phyloP scores from a whole-genome alignment of 75 land plant species.

The Chamaecyparis obtusa region DNA sequence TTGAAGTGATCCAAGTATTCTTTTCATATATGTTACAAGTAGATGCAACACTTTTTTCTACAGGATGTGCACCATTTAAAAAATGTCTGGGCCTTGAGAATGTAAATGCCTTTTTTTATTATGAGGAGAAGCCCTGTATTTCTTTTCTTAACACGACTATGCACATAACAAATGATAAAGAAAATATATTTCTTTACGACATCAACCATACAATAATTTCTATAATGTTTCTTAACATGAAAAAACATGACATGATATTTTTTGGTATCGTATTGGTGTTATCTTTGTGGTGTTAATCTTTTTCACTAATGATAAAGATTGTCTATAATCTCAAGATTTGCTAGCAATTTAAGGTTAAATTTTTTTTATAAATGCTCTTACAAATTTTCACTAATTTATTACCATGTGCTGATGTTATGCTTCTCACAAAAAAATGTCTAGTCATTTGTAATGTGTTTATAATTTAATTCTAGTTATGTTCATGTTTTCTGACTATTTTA shows the following conservation, averaged over 20 bases:
- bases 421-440: neutral
- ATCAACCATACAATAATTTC: neutral
- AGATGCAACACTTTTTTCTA: constrained; percentile 97
- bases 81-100: constrained; percentile 95
- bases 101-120: constrained; percentile 40
- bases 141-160: neutral
- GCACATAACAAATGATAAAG: too few species aligned
- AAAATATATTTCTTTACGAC: neutral
- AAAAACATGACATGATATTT: neutral
- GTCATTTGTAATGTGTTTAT: neutral
- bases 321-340: neutral
- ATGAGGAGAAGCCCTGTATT: neutral
- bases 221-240: neutral
- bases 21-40: constrained; percentile 51
- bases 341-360: neutral
- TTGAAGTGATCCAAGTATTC: constrained; percentile 2
- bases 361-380: neutral
- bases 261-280: too few species aligned
- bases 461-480: neutral
- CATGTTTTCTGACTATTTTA: neutral
- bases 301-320: neutral
- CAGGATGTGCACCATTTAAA: constrained; percentile 96
- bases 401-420: neutral
- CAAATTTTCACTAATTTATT: too few species aligned
- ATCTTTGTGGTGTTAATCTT: too few species aligned